phyloP scores from a whole-genome alignment of 345 rosid genomes.

The Brassica juncea region DNA sequence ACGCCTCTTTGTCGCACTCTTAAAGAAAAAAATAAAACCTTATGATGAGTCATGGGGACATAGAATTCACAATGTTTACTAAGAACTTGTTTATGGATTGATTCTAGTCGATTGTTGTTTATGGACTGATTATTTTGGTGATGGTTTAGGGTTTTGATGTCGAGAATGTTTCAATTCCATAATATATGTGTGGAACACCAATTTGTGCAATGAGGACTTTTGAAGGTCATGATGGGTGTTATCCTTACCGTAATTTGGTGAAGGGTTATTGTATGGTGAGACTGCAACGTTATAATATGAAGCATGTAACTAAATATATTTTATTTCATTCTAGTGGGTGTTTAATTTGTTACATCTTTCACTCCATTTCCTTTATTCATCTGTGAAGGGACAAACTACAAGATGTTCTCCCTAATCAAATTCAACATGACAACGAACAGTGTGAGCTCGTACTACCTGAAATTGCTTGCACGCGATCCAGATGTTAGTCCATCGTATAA shows the following conservation, averaged over 20 bases:
- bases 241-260: not conserved
- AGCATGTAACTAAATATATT: not conserved
- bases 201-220: not conserved
- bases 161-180: not conserved
- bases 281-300: not conserved
- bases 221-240: not conserved
- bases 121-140: not conserved
- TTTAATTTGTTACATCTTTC: not conserved
- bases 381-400: not conserved
- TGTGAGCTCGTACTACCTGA: slow-evolving; percentile 5
- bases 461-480: not conserved
- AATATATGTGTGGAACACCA: not conserved
- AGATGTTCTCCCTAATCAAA: not conserved
- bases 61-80: too few relatives aligned
- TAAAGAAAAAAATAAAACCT: too few relatives aligned
- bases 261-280: not conserved
- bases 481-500: not conserved
- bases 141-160: not conserved
- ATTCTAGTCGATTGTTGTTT: not conserved
- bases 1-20: too few relatives aligned
- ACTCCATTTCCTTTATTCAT: not conserved
- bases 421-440: not conserved
- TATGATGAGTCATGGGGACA: too few relatives aligned
- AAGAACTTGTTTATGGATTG: not conserved
- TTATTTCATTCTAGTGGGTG: not conserved